Evolutionary conservation across 2,329 filamentous ascomycete genomes (phyloP), one percentile per base, ranked within the genome.

Genomic region (Dendrostoma leiphaemia): DNA sequence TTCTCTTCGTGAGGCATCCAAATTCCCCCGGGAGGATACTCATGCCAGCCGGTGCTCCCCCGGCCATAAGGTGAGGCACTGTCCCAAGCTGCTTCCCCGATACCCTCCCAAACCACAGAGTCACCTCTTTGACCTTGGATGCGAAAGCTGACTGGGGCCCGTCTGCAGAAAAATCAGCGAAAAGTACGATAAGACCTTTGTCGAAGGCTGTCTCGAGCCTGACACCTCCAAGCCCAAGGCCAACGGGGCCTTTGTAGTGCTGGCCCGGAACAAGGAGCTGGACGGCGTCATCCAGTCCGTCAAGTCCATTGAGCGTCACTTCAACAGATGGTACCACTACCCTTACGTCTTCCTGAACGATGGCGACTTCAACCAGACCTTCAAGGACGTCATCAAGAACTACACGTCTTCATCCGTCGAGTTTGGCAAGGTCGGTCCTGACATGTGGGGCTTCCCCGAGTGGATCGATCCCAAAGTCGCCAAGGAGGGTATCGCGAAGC

Each of bases 321-420:
- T 99, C 83, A 99, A 99, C 74, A 85, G 92, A 62, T 99, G 93
- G 92, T 99, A 91, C 71, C 85, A 97, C 72, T 99, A 99, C 71
- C 94, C 94, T 24, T 99, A 97, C 69, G 93, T 97, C 63, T 97
- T 99, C 72, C 78, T 99, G 63, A 99, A 99, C 73, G 93, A 99
- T 66, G 94, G 88, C 60, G 92, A 97, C 54, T 99, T 99, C 81
- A 92, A 97, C 72, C 84, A 90, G 66, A 90, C 86, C 12, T 99
- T 99, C 81, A 95, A 90, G 70, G 88, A 93, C 63, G 87, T 86
- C 0, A 84, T 99, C 54, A 76, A 80, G 66, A 96, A 97, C 67
- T 91, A 99, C 73, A 96, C 92, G n/a, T 95, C 90, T 51, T 82
- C 81, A 31, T 73, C 81, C 1, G 90, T 96, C 51, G 93, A 99